These are phyloP conservation scores for Pelargonium exstipulatum DNA, from an alignment of 441 rosid genomes.

Conservation along the genomic window DNA sequence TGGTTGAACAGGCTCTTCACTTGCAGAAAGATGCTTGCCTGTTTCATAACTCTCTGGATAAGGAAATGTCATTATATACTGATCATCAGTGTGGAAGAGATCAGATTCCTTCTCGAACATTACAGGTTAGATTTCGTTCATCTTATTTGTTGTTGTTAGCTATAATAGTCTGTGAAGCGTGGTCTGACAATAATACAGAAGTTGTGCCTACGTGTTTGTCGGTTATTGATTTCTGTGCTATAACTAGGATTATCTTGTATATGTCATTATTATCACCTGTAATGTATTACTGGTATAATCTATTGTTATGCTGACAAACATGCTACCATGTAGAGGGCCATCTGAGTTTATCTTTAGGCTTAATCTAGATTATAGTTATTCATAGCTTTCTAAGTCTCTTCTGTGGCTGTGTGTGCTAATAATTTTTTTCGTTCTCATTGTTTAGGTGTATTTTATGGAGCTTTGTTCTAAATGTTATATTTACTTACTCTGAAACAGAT, in stretches of 20 bases:
- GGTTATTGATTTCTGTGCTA: background rate
- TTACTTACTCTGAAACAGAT: background rate
- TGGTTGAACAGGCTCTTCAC: constrained; percentile 55
- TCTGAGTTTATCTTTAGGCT: too few relatives aligned
- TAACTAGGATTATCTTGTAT: background rate
- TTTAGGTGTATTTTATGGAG: background rate
- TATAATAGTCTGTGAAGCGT: background rate
- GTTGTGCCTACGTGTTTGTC: background rate
- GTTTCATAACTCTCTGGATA: constrained; percentile 51
- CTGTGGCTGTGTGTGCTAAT: too few relatives aligned
- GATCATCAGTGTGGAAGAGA: constrained; percentile 59
- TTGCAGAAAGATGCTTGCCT: constrained; percentile 45
- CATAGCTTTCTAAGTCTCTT: background rate
- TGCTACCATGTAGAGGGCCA: too few relatives aligned
- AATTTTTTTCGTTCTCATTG: too few relatives aligned
- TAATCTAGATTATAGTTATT: background rate
- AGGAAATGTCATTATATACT: constrained; percentile 51
- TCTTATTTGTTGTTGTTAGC: background rate
- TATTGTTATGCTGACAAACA: background rate
- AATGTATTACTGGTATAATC: background rate
- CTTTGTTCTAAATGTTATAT: background rate
- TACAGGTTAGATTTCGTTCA: constrained; percentile 46
- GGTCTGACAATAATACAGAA: background rate
- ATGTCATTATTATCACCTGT: background rate
- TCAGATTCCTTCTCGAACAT: constrained; percentile 54